Conservation (phyloP, 192 early-diverging fungal species). For the Gigaspora rosea region DNA sequence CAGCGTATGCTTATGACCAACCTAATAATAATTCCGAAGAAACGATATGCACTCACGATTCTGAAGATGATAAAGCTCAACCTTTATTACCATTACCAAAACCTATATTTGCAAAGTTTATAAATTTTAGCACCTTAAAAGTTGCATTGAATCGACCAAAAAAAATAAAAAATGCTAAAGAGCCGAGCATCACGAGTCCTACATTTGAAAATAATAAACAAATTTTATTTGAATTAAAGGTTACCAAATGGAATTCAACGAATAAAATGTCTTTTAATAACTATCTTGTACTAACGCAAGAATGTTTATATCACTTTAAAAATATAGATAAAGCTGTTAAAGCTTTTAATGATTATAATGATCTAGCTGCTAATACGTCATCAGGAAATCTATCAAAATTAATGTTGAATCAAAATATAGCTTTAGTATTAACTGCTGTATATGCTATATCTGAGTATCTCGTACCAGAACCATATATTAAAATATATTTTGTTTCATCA, state of each 20-base stretch:
- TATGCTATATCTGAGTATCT: slow-evolving; percentile 1
- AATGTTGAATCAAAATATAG: neutral
- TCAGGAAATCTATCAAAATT: too few species aligned
- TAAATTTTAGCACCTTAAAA: neutral
- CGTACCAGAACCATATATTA: slow-evolving; percentile 1
- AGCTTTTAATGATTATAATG: neutral
- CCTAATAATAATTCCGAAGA: neutral
- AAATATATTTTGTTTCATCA: slow-evolving; percentile 5
- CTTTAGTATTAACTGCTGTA: neutral
- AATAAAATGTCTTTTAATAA: slow-evolving; percentile 16
- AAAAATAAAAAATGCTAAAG: neutral
- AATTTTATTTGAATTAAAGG: slow-evolving; percentile 4
- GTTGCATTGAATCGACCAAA: neutral
- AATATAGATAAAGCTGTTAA: neutral
- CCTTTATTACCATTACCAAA: neutral
- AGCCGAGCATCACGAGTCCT: neutral
- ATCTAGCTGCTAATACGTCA: neutral
- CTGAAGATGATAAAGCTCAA: neutral
- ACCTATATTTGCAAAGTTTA: neutral
- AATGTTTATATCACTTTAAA: neutral
- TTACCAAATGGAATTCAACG: neutral
- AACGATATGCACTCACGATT: neutral
- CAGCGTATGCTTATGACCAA: too few species aligned
- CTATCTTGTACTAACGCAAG: neutral
- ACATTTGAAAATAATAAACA: neutral